A percentile compares a stretch with the other conserved stretches of the same genome.
Evolutionary conservation across 192 early-diverging fungal genomes (phyloP).

Genomic region (Linnemannia elongata): DNA sequence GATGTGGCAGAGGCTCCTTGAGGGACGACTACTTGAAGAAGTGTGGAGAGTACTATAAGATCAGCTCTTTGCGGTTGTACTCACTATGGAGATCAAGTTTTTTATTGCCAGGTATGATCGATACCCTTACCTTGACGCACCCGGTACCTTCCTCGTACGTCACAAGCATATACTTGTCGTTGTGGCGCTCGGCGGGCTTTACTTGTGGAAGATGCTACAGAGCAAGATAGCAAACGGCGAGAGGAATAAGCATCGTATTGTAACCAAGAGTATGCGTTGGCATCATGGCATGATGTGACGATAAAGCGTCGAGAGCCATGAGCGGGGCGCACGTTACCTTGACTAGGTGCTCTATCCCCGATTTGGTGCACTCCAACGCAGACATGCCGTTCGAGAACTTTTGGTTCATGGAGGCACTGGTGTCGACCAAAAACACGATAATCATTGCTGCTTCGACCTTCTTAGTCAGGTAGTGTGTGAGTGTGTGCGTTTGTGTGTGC

Average conservation of each 20-base stretch:
- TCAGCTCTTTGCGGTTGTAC: neutral
- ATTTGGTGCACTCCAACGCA: slow-evolving; percentile 80
- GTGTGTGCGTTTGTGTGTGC: neutral
- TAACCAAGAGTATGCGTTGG: neutral
- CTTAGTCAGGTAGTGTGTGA: neutral
- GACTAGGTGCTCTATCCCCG: slow-evolving; percentile 82
- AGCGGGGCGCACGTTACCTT: slow-evolving; percentile 57
- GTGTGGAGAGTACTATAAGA: neutral
- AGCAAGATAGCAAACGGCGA: neutral
- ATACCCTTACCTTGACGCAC: slow-evolving; percentile 65
- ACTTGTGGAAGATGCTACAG: slow-evolving; percentile 42
- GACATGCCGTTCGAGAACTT: slow-evolving; percentile 69
- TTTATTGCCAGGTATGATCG: neutral
- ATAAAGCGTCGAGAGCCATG: no score
- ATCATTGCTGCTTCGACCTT: slow-evolving; percentile 50
- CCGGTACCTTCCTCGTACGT: slow-evolving; percentile 69
- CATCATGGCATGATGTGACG: neutral
- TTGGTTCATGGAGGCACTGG: slow-evolving; percentile 86
- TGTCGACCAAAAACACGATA: slow-evolving; percentile 85
- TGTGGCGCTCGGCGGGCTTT: slow-evolving; percentile 64
- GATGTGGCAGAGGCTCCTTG: slow-evolving; percentile 62
- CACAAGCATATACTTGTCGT: slow-evolving; percentile 84
- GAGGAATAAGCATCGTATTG: neutral
- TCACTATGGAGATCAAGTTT: neutral
- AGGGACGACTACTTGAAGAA: slow-evolving; percentile 56